Percentiles rank a stretch among this genome's conserved stretches.
Evolutionary conservation across 2,329 filamentous ascomycete species (phyloP).

Genomic region (Thermoascus crustaceus): DNA sequence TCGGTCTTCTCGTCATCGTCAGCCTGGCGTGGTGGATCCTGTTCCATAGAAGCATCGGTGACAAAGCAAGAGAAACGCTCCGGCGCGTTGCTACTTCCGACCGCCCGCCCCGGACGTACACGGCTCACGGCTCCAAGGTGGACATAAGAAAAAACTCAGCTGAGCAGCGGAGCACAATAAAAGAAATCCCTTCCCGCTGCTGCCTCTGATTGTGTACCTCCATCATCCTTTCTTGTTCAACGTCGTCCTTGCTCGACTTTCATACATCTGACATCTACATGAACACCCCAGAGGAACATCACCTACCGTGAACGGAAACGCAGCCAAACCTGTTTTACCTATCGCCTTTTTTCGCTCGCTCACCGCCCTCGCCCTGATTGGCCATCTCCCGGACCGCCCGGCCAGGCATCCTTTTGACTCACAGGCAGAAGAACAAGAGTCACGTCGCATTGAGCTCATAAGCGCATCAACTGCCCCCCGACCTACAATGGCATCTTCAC

Average conservation of each 20-base stretch:
- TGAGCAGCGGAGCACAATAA: conserved; percentile 1
- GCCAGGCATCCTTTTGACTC: neutral
- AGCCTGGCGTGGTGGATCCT: too few species aligned
- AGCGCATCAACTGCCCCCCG: neutral
- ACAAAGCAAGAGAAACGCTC: conserved; percentile 2
- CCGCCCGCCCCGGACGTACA: conserved; percentile 1
- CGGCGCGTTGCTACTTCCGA: neutral
- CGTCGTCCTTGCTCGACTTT: too few species aligned
- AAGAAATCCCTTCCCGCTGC: neutral
- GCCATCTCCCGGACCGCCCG: neutral
- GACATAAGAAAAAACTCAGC: conserved; percentile 1
- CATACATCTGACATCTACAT: too few species aligned
- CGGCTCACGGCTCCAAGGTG: conserved; percentile 1
- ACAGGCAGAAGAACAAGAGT: neutral
- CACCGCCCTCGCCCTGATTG: conserved; percentile 1
- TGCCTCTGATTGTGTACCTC: too few species aligned
- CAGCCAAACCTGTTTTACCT: too few species aligned
- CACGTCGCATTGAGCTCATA: conserved; percentile 1
- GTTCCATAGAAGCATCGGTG: neutral
- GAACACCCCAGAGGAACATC: too few species aligned
- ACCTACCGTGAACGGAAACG: too few species aligned
- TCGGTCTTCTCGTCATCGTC: too few species aligned
- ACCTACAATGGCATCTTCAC: neutral
- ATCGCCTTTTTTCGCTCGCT: too few species aligned
- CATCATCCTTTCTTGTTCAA: too few species aligned